Evolutionary conservation across 768 basidiomycete genomes (phyloP).

Genomic region (Macrolepiota albuminosa): DNA sequence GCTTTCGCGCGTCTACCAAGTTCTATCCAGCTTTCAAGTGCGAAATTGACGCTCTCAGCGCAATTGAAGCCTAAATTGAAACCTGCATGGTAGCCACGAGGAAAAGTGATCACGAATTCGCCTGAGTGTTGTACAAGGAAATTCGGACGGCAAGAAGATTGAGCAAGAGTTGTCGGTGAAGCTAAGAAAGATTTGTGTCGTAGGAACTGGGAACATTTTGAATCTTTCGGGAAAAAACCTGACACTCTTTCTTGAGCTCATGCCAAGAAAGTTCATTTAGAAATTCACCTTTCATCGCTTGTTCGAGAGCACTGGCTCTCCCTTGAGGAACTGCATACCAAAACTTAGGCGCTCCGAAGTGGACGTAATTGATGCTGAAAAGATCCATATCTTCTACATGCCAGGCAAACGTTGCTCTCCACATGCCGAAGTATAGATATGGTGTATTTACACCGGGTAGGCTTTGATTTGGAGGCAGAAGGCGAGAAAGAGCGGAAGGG

Average conservation of each 20-base stretch:
- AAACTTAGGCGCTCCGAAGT: slow-evolving; percentile 95
- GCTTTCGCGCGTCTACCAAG: slow-evolving; percentile 76
- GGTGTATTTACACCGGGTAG: slow-evolving; percentile 96
- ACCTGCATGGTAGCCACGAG: slow-evolving; percentile 93
- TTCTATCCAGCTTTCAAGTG: slow-evolving; percentile 90
- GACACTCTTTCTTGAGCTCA: slow-evolving; percentile 3
- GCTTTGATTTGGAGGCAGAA: slow-evolving; percentile 64
- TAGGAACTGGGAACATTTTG: slow-evolving; percentile 87
- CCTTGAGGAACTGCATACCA: slow-evolving; percentile 97
- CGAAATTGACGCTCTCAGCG: slow-evolving; percentile 97
- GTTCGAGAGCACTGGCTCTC: slow-evolving; percentile 77
- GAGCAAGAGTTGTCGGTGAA: slow-evolving; percentile 77
- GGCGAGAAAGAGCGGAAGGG: slow-evolving; percentile 77
- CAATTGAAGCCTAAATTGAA: slow-evolving; percentile 97
- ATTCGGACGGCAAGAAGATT: slow-evolving; percentile 79
- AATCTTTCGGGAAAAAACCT: slow-evolving; percentile 91
- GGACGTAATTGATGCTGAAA: slow-evolving; percentile 98
- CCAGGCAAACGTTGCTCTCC: slow-evolving; percentile 98
- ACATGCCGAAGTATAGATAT: slow-evolving; percentile 99
- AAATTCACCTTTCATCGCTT: slow-evolving; percentile 75
- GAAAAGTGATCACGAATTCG: slow-evolving; percentile 96
- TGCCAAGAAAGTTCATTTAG: not conserved
- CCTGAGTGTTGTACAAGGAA: slow-evolving; percentile 86
- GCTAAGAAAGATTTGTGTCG: slow-evolving; percentile 96
- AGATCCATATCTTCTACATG: slow-evolving; percentile 99